A percentile compares a stretch with the other conserved stretches of the same genome.
phyloP scores from a whole-genome alignment of 2,329 filamentous ascomycete species.

The Clarireedia paspali region DNA sequence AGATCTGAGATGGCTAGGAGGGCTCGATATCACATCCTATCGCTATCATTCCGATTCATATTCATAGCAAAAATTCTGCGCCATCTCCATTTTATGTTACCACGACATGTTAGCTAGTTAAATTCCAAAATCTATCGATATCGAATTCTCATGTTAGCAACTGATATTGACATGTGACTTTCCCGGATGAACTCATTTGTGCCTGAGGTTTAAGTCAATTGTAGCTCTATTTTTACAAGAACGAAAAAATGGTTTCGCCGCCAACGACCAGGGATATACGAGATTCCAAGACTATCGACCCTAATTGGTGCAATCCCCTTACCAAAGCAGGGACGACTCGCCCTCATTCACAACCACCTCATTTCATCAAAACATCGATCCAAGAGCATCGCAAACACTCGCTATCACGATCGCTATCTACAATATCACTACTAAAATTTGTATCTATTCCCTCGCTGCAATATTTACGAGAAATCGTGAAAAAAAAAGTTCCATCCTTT shows the following conservation, averaged over 20 bases:
- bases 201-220: neutral
- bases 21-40: no score
- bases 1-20: no score
- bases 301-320: constrained; percentile 6
- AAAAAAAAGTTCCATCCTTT: neutral
- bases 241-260: constrained; percentile 6
- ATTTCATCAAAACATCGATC: constrained; percentile 8
- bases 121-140: no score
- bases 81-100: no score
- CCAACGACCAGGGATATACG: constrained; percentile 4
- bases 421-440: constrained; percentile 11
- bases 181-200: no score
- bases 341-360: constrained; percentile 7
- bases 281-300: constrained; percentile 3
- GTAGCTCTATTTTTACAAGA: neutral
- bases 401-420: constrained; percentile 11
- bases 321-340: constrained; percentile 4
- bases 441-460: constrained; percentile 15
- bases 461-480: neutral
- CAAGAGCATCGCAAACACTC: constrained; percentile 5
- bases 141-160: neutral
- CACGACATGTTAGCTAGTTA: no score
- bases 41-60: no score
- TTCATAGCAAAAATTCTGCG: no score
- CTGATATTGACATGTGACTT: neutral